These are phyloP conservation scores for Chamaecyparis obtusa DNA, from an alignment of 75 land plant species.

Conservation along the genomic window DNA sequence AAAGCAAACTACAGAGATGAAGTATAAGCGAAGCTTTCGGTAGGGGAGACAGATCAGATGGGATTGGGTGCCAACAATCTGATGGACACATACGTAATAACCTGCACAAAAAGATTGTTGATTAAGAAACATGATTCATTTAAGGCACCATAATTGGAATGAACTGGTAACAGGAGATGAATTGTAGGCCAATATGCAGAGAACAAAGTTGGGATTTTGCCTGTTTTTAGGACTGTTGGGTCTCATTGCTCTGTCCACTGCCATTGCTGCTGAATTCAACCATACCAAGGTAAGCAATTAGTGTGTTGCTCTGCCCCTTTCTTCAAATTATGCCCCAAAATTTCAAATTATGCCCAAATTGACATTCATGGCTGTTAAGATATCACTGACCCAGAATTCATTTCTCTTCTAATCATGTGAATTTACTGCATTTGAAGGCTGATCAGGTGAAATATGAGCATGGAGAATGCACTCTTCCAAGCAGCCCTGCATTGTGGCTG, in stretches of 20 bases:
- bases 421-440: neutral
- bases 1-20: neutral
- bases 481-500: conserved; percentile 11
- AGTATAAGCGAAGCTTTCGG: neutral
- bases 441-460: conserved; percentile 3
- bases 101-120: neutral
- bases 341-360: neutral
- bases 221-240: neutral
- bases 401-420: neutral
- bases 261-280: conserved; percentile 9
- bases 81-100: neutral
- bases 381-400: neutral
- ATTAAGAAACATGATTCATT: neutral
- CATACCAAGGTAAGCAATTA: neutral
- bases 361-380: neutral
- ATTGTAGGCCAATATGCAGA: neutral
- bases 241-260: neutral
- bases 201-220: conserved; percentile 1
- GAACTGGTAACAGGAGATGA: neutral
- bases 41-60: neutral
- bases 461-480: conserved; percentile 9
- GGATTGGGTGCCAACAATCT: neutral
- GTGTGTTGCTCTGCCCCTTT: neutral
- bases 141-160: neutral
- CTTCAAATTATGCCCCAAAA: neutral